Evolutionary conservation across 2,329 filamentous ascomycete species (phyloP), one percentile per base, ranked within the genome.

Genomic region (Beauveria caledonica): DNA sequence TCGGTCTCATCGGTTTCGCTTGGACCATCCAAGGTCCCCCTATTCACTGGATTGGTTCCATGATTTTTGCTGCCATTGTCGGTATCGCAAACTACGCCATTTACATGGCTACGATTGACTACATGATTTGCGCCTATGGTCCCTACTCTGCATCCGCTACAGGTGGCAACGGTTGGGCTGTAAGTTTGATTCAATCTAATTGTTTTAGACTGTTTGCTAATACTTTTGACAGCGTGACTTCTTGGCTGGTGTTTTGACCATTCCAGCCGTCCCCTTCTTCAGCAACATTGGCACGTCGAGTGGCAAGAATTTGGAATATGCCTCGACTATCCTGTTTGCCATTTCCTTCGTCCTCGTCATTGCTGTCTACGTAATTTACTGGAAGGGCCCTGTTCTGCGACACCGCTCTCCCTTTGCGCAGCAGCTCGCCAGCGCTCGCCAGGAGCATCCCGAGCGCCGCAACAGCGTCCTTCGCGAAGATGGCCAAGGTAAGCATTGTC

Each of bases 51-150:
- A 83, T 89, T 23, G 85, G 79, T 0, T 84, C 85, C 2, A 82
- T 87, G 75, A 73, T 89, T 51, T 89, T 86, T 64, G 79, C 80
- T 1, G 78, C 78, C 17, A 75, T 89, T 49, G 85, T 91, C 55
- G 88, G 86, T 23, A 86, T 91, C 56, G 87, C 87, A 60, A 91
- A 91, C 67, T 88, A 87, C 44, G 76, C 82, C 39, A 89, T 89
- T 61, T 90, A 90, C 74, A 88, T 89, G 84, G 85, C 86, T 1
- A 89, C 86, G 1, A 88, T 90, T 64, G 86, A 91, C 71, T 91
- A 91, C 74, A 89, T 90, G 82, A 83, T 90, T 40, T 86, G 85
- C 61, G 85, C 87, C 0, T 90, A 90, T 66, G 88, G 88, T 0
- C 83, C 84, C 0, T 90, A 89, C 69, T 84, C 86, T 2, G 87